A percentile compares a stretch with the other conserved stretches of the same genome.
Evolutionary conservation across 208 protist species (phyloP).

Genomic region (Porcisia deanei): DNA sequence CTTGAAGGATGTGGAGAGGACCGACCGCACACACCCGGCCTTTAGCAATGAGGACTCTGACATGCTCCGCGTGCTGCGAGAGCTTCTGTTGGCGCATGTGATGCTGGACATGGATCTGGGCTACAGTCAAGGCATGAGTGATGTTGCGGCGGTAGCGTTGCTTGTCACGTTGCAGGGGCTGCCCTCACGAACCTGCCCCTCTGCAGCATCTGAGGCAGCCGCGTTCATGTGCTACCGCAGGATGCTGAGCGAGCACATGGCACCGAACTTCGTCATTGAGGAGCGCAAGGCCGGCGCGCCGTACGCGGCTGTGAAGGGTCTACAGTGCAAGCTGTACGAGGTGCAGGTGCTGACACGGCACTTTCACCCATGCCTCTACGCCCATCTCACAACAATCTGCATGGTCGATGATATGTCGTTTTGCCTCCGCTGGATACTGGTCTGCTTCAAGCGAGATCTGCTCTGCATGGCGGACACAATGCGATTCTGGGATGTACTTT

Average conservation of each 20-base stretch:
- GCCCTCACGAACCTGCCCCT: neutral
- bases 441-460: conserved; percentile 89
- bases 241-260: conserved; percentile 56
- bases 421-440: conserved; percentile 89
- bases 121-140: conserved; percentile 93
- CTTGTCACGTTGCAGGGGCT: conserved; percentile 49
- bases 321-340: conserved; percentile 51
- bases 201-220: conserved; percentile 16
- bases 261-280: conserved; percentile 62
- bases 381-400: conserved; percentile 45
- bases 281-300: conserved; percentile 21
- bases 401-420: conserved; percentile 78
- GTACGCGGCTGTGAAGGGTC: conserved; percentile 29
- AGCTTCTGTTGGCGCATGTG: conserved; percentile 81
- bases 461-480: conserved; percentile 49
- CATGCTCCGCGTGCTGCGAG: conserved; percentile 54
- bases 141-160: conserved; percentile 68
- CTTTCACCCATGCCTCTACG: conserved; percentile 66
- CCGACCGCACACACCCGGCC: conserved; percentile 58
- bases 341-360: conserved; percentile 52
- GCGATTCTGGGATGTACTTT: conserved; percentile 88
- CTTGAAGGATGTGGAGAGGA: conserved; percentile 89
- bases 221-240: conserved; percentile 31
- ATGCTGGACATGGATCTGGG: conserved; percentile 93
- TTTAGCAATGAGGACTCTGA: conserved; percentile 49